Percentiles rank a stretch among this genome's conserved stretches.
Conservation (phyloP, 352 stramenopile species). For the Peronospora farinosa region DNA sequence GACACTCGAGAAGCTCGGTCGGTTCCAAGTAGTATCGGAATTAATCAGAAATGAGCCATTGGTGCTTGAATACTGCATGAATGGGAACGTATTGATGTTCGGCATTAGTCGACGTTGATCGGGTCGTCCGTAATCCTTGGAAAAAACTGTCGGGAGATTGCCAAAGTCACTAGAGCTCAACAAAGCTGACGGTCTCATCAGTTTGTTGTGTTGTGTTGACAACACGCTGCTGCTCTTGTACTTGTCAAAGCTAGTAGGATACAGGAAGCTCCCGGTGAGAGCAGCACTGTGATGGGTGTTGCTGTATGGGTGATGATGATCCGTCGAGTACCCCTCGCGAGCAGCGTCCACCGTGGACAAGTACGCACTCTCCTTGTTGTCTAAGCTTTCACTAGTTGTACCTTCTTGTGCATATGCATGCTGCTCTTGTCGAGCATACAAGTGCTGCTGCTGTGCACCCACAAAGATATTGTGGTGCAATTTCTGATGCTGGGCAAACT, state of each 20-base stretch:
- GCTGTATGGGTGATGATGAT: conserved; percentile 14
- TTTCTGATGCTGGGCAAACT: conserved; percentile 72
- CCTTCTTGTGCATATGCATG: conserved; percentile 3
- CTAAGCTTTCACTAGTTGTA: neutral
- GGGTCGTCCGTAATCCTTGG: conserved; percentile 33
- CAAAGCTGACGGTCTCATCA: conserved; percentile 30
- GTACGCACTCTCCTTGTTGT: conserved; percentile 38
- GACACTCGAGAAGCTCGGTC: conserved; percentile 14
- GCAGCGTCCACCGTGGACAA: conserved; percentile 29
- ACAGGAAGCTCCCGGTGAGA: conserved; percentile 34
- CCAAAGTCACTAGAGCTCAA: conserved; percentile 26
- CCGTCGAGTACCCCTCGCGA: conserved; percentile 18
- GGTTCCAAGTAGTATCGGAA: conserved; percentile 25
- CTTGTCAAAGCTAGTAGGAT: conserved; percentile 31
- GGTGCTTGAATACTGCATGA: conserved; percentile 14
- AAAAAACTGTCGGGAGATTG: conserved; percentile 32
- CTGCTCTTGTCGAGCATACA: conserved; percentile 6
- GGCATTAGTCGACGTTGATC: conserved; percentile 25
- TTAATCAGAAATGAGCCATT: conserved; percentile 21
- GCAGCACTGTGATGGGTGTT: conserved; percentile 9
- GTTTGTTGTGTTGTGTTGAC: conserved; percentile 28
- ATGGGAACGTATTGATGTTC: conserved; percentile 21
- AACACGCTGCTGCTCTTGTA: conserved; percentile 24
- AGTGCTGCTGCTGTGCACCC: conserved; percentile 32
- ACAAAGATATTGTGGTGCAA: conserved; percentile 39